Evolutionary conservation across 1,284 basidiomycete species (phyloP), one percentile per base, ranked within the genome.

Genomic region (Schizopora paradoxa): DNA sequence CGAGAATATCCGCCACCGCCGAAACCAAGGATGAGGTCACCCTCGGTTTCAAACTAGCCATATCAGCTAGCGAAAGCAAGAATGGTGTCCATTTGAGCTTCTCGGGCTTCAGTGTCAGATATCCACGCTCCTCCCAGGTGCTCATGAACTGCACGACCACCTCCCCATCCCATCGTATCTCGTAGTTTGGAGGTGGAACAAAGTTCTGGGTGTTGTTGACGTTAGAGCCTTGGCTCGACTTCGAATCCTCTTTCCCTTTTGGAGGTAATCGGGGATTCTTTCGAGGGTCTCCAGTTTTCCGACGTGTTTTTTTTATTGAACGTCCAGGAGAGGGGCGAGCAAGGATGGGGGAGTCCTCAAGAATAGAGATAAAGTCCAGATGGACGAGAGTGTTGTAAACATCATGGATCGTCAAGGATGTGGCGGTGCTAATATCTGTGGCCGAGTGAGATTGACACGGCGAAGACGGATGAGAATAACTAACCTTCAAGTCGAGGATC

Each of bases 11-110:
- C n/a, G n/a, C n/a, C n/a, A n/a, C n/a, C n/a, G n/a, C n/a, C n/a
- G n/a, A n/a, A n/a, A n/a, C n/a, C n/a, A n/a, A n/a, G n/a, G n/a
- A n/a, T n/a, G n/a, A n/a, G n/a, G n/a, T n/a, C n/a, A n/a, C n/a
- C n/a, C n/a, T n/a, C n/a, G n/a, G n/a, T n/a, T n/a, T n/a, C n/a
- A n/a, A n/a, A n/a, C n/a, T n/a, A n/a, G n/a, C n/a, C n/a, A n/a
- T 73, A 57, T 68, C 68, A 33, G 68, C 72, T 51, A 82, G 67
- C 5, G 83, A 72, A 29, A 93, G 66, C 32, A 96, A 68, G 68
- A 96, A 98, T 4, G 95, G 95, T 51, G 86, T 93, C 89, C 96
- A 99, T 59, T 91, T 92, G 51, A 99, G 74, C 62, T 84, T 84
- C 58, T 94, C 91, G 0, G 92, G 83, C 52, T 78, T 80, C 42